Base-by-base conservation (phyloP, 768 basidiomycete species). In the Hypsizygus marmoreus region DNA sequence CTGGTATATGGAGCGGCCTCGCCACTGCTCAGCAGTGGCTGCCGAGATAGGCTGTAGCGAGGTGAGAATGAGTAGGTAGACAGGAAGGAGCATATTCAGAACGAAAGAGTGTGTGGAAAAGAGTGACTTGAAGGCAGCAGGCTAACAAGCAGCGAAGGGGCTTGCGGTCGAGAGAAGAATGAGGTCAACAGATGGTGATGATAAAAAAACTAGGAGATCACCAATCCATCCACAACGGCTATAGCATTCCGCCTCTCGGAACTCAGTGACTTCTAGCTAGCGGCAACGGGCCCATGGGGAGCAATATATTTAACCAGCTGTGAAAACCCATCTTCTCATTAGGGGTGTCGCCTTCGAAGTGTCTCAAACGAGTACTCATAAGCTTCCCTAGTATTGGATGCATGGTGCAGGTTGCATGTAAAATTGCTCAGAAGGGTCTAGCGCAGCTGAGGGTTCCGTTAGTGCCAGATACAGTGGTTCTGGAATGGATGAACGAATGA, bases 1-100 rank as follows among this genome's bases (percentile, higher is more conserved):
- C 84, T 92, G 89, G 68, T 92, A 92, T 51, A 91, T 87, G 16
- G 88, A 86, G 36, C 86, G 81, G 30, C 78, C 73, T 52, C 86
- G 73, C 89, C 86, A 90, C 58, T 88, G 73, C 41, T 86, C 84
- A 25, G 85, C 79, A 37, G 83, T 82, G 3, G 85, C 86, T 14
- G 82, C 79, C 43, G 66, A 67, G 9, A 65, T 72, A 37, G 68
- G 59, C 35, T 56, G 53, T 30, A 62, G 47, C 47, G 53, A 19
- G 46, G 19, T 47, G 26, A 46, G 57, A 57, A 51, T 47, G 52
- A 51, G 23, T 51, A 60, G 36, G 61, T 49, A 47, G 54, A 61
- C 48, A 51, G 61, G 58, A 51, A 66, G 43, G 39, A 45, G 45
- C 47, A 64, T 55, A 30, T 63, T 37, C 55, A 50, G 53, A 47